Evolutionary conservation across 202 grass and related monocot genomes (phyloP), one percentile per base, ranked within the genome.

Genomic region (Eragrostis tef): DNA sequence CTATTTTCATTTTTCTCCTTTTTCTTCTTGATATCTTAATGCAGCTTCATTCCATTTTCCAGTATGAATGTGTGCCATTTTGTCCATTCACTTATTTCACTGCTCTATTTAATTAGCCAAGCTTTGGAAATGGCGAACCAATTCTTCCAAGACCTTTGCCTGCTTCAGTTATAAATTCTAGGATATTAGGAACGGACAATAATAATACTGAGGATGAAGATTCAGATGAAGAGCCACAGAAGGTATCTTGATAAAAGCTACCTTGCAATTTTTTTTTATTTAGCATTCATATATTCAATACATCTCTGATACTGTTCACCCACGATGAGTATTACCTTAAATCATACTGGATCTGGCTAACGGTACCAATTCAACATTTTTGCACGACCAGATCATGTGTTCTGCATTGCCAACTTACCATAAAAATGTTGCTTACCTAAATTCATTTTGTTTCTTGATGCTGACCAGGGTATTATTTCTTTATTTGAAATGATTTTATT

Each of bases 91-190:
- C 24, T 76, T 60, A 25, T 25, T 69, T 80, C 43, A 68, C 50
- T 51, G 16, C 57, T 77, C 59, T 56, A 41, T 83, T 82, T 87
- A 41, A 80, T 82, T 87, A 98, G 94, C 89, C 90, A 77, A 94
- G 86, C 79, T 88, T 93, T 78, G 92, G 92, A 83, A 92, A 91
- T 73, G 91, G 76, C 76, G 92, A 80, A 48, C 86, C 81, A 58
- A 64, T 91, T 87, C 91, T 97, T 81, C 94, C 94, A 82, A 94
- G 88, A 83, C 94, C 94, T 83, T 85, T 94, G 72, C 94, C 94
- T 84, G 92, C 89, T 92, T 97, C 94, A 62, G 82, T 89, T 25
- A 65, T 92, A 51, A 90, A 93, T 83, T 83, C 85, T 47, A 85
- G 88, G 77, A 85, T 89, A 74, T 86, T 79, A 70, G 88, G 83